These are phyloP conservation scores for Cornus florida DNA, from an alignment of 148 eudicot species.

Conservation along the genomic window DNA sequence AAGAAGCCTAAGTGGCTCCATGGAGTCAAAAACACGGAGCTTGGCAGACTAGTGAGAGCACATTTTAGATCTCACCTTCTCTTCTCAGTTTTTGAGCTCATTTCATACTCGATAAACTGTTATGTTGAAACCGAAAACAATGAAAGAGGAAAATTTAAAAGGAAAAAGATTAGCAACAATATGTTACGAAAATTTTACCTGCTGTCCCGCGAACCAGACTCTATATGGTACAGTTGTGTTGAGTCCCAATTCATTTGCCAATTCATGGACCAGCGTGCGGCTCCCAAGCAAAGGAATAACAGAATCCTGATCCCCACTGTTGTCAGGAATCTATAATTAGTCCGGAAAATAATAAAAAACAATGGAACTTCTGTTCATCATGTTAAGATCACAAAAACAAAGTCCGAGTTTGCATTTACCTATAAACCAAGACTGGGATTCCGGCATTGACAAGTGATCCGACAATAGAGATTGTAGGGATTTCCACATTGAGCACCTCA, in stretches of 20 bases:
- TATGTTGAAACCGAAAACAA: not conserved
- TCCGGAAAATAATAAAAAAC: not conserved
- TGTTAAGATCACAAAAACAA: not conserved
- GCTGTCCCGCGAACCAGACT: slow-evolving; percentile 85
- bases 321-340: slow-evolving; percentile 7
- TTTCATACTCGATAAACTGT: not conserved
- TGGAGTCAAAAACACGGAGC: not conserved
- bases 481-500: slow-evolving; percentile 74
- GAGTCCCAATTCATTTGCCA: slow-evolving; percentile 56
- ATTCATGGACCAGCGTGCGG: slow-evolving; percentile 56
- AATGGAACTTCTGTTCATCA: not conserved
- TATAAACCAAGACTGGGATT: slow-evolving; percentile 87
- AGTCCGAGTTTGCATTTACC: slow-evolving; percentile 36
- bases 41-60: not conserved
- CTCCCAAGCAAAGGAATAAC: slow-evolving; percentile 84
- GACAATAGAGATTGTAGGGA: slow-evolving; percentile 79
- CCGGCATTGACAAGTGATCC: slow-evolving; percentile 68
- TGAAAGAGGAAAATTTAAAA: too few relatives aligned
- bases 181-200: slow-evolving; percentile 35
- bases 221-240: slow-evolving; percentile 74
- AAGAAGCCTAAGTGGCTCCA: not conserved
- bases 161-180: not conserved
- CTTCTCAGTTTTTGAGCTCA: not conserved
- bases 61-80: not conserved
- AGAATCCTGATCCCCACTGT: slow-evolving; percentile 92